phyloP scores from a whole-genome alignment of 176 grass and related monocot species.

The Bonia amplexicaulis region DNA sequence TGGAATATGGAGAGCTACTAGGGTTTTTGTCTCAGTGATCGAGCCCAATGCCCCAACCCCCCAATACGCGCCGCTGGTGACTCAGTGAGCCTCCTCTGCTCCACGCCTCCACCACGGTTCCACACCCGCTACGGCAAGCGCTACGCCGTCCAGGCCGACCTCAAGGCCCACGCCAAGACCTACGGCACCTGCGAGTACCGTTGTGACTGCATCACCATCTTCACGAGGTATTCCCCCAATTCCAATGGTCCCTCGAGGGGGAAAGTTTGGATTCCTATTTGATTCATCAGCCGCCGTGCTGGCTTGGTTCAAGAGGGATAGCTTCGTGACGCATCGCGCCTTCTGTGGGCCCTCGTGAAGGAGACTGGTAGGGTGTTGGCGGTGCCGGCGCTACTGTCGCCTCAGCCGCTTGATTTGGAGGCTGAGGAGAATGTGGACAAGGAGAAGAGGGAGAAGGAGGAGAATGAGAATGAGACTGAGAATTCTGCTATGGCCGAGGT shows the following conservation, averaged over 20 bases:
- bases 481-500: constrained; percentile 15
- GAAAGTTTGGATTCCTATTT: not conserved
- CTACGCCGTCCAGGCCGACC: constrained; percentile 85
- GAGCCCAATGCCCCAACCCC: too few relatives aligned
- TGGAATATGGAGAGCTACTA: too few relatives aligned
- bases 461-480: not conserved
- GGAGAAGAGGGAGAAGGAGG: not conserved
- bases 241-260: not conserved
- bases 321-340: constrained; percentile 54
- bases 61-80: too few relatives aligned
- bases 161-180: constrained; percentile 88
- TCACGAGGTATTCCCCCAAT: constrained; percentile 59
- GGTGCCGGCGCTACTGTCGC: constrained; percentile 21
- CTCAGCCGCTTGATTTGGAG: constrained; percentile 38
- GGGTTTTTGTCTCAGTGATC: too few relatives aligned
- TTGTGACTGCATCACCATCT: constrained; percentile 83
- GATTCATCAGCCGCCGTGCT: not conserved
- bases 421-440: constrained; percentile 27
- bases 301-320: constrained; percentile 42
- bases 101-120: too few relatives aligned
- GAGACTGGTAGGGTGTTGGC: constrained; percentile 27
- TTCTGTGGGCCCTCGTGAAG: constrained; percentile 59
- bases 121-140: constrained; percentile 63
- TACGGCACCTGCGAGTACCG: constrained; percentile 85
- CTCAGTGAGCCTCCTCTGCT: too few relatives aligned